Evolutionary conservation across 2,329 filamentous ascomycete species (phyloP), one percentile per base, ranked within the genome.

Genomic region (Graphilbum fragrans): DNA sequence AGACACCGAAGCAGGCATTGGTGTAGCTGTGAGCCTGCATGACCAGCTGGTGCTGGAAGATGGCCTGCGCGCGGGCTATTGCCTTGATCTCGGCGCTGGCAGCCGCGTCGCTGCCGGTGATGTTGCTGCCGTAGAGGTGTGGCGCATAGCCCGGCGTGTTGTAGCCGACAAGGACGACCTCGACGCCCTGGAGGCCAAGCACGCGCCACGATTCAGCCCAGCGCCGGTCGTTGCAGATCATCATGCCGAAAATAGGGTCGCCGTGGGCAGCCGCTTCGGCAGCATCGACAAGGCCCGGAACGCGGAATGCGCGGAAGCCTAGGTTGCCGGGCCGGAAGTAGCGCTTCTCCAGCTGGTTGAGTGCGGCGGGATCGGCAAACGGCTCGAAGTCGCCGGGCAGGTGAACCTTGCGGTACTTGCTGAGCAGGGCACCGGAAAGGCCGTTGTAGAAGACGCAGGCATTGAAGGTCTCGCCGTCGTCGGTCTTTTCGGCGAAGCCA

Each of bases 401-500:
- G 49, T 74, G 71, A 2, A 74, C 59, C 52, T 75, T 75, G 45
- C 70, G 61, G 48, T 74, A 74, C 49, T 72, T 74, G 31, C 60
- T 60, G 19, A 74, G 52, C 5, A 70, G 59, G 21, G 58, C 53
- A 16, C 57, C 60, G 25, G 56, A 52, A 8, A 53, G 54, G 2
- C 63, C 65, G 5, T 67, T 70, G 53, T 66, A 74, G 47, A 73
- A 74, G 12, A 74, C 55, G 35, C 55, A 58, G 3, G 65, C 65
- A 50, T 75, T 75, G 50, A 66, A 75, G 36, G 53, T 38, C 21
- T 47, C 43, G 25, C 45, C 45, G 4, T 39, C 43, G 27, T 67
- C 59, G 3, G 51, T 58, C 11, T 64, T 60, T 51, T 76, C 72
- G 1, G 66, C 71, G 49, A 68, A 74, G 1, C 71, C 72, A 5